phyloP scores from a whole-genome alignment of 225 moss, liverwort and hornwort genomes.

The Polytrichum commune region DNA sequence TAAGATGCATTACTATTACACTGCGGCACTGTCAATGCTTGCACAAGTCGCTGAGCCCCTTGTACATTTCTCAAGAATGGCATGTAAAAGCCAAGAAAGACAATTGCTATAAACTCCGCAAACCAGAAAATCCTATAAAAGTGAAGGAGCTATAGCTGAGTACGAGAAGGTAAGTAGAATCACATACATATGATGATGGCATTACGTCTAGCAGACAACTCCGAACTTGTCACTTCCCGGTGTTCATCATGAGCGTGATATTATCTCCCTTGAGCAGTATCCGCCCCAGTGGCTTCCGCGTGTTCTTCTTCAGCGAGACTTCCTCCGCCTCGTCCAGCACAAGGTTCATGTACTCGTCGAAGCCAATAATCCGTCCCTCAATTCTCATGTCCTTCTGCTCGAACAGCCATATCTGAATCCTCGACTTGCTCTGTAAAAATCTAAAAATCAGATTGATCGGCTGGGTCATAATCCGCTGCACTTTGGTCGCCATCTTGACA shows the following conservation, averaged over 20 bases:
- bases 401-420: slow-evolving; percentile 68
- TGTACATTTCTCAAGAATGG: not conserved
- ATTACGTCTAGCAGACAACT: not conserved
- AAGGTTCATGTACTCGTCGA: slow-evolving; percentile 75
- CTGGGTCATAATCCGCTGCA: slow-evolving; percentile 99
- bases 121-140: not conserved
- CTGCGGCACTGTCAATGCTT: not conserved
- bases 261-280: slow-evolving; percentile 61
- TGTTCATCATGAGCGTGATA: slow-evolving; percentile 69
- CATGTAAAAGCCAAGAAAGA: not conserved
- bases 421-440: slow-evolving; percentile 61
- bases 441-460: slow-evolving; percentile 78
- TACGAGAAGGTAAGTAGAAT: not conserved
- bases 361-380: slow-evolving; percentile 64
- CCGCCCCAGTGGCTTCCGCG: slow-evolving; percentile 58
- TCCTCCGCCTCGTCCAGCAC: slow-evolving; percentile 67
- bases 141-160: not conserved
- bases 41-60: not conserved
- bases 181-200: not conserved
- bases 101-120: not conserved
- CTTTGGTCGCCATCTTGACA: slow-evolving; percentile 97
- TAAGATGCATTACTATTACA: not conserved
- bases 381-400: slow-evolving; percentile 73
- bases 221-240: slow-evolving; percentile 37
- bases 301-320: slow-evolving; percentile 65